phyloP scores from a whole-genome alignment of 805 yeast species.

The Ogataea populi-albae region DNA sequence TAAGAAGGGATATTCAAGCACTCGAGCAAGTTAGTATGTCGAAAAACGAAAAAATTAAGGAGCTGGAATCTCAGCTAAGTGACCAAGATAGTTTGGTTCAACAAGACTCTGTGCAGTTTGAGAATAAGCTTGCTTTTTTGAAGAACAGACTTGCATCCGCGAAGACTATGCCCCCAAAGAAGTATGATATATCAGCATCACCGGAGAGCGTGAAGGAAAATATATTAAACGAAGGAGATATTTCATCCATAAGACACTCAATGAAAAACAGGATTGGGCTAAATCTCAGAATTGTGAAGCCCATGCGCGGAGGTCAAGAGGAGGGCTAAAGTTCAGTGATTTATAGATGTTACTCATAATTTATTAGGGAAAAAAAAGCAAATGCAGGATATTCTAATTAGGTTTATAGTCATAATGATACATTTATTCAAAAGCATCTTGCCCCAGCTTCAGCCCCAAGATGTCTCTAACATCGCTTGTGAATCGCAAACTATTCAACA shows the following conservation, averaged over 20 bases:
- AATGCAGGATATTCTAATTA: background rate
- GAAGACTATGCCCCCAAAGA: constrained; percentile 13
- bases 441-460: constrained; percentile 73
- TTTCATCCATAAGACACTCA: constrained; percentile 10
- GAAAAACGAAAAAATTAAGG: constrained; percentile 54
- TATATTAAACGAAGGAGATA: constrained; percentile 10
- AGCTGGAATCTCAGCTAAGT: constrained; percentile 46
- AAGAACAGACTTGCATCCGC: constrained; percentile 26
- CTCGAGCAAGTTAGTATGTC: constrained; percentile 55
- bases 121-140: constrained; percentile 35
- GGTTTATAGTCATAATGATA: constrained; percentile 6
- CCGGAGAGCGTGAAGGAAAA: constrained; percentile 17
- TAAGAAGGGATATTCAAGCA: constrained; percentile 54
- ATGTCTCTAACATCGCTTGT: constrained; percentile 83
- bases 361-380: constrained; percentile 1
- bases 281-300: constrained; percentile 57
- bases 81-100: constrained; percentile 50
- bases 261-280: constrained; percentile 40
- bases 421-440: constrained; percentile 48
- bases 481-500: constrained; percentile 69
- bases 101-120: constrained; percentile 50
- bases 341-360: constrained; percentile 4
- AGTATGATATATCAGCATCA: background rate
- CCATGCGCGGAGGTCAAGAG: constrained; percentile 28
- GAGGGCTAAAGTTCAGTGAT: constrained; percentile 8